Conservation (phyloP, 371 early-diverging fungal genomes). For the Phascolomyces articulosus region DNA sequence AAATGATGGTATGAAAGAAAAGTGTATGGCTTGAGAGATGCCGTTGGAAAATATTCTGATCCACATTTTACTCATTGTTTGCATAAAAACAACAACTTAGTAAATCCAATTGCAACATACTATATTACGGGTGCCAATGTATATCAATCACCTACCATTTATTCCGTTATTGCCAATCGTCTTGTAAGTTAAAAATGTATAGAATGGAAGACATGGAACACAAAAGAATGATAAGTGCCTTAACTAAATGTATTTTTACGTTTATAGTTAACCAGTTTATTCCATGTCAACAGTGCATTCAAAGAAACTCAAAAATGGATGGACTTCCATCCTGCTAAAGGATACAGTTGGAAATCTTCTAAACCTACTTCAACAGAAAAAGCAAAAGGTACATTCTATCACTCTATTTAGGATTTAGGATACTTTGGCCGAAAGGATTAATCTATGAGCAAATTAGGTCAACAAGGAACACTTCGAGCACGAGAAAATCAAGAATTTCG, state of each 20-base stretch:
- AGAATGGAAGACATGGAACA: not conserved
- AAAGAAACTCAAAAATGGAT: slow-evolving; percentile 65
- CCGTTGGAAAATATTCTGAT: not conserved
- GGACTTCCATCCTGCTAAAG: slow-evolving; percentile 75
- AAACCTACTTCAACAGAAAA: slow-evolving; percentile 3
- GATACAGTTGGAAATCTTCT: slow-evolving; percentile 74
- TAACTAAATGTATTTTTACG: not conserved
- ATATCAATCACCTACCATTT: slow-evolving; percentile 90
- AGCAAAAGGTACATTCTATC: slow-evolving; percentile 2
- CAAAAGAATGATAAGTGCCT: no score
- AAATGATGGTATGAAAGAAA: slow-evolving; percentile 51
- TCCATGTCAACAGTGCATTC: slow-evolving; percentile 73
- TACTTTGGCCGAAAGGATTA: no score
- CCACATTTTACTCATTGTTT: not conserved
- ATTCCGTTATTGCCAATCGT: slow-evolving; percentile 81
- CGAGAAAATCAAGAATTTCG: slow-evolving; percentile 49
- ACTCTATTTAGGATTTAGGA: no score
- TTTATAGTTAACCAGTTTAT: slow-evolving; percentile 66
- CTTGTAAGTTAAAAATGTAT: slow-evolving; percentile 56
- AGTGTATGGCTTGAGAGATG: no score
- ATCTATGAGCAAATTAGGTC: no score
- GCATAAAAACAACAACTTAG: no score
- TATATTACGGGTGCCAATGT: slow-evolving; percentile 91
- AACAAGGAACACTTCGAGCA: slow-evolving; percentile 29
- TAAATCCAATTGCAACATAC: slow-evolving; percentile 76